Conservation (phyloP, 805 yeast genomes). For the Nematodospora valgi region DNA sequence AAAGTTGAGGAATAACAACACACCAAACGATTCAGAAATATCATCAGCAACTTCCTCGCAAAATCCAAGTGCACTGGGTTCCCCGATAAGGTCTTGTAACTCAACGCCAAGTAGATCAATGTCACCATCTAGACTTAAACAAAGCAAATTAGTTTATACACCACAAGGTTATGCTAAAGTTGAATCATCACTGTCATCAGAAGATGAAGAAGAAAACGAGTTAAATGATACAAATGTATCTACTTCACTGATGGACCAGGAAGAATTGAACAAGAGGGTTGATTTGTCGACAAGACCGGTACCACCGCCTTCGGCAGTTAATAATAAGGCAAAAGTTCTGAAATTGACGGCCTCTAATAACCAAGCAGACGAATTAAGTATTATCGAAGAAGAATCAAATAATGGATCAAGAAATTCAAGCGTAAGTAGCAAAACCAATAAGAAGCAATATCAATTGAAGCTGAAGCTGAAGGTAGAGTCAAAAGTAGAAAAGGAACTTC, state of each 20-base stretch:
- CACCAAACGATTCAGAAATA: constrained; percentile 19
- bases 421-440: constrained; percentile 15
- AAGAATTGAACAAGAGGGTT: background rate
- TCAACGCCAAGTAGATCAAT: constrained; percentile 10
- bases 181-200: constrained; percentile 21
- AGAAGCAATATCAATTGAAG: too few species aligned
- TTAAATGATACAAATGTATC: constrained; percentile 2
- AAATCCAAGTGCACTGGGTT: constrained; percentile 11
- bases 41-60: background rate
- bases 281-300: background rate
- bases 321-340: constrained; percentile 22
- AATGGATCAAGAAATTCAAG: constrained; percentile 30
- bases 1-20: constrained; percentile 29
- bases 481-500: too few species aligned
- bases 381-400: constrained; percentile 38
- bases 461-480: too few species aligned
- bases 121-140: constrained; percentile 12
- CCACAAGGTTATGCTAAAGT: constrained; percentile 36
- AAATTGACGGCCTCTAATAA: constrained; percentile 17
- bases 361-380: constrained; percentile 37
- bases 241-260: background rate
- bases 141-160: constrained; percentile 25
- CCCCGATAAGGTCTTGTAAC: too few species aligned
- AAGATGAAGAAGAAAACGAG: constrained; percentile 13
- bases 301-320: constrained; percentile 23